Evolutionary conservation across 805 yeast genomes (phyloP), one percentile per base, ranked within the genome.

Genomic region (Candida xyloterini): DNA sequence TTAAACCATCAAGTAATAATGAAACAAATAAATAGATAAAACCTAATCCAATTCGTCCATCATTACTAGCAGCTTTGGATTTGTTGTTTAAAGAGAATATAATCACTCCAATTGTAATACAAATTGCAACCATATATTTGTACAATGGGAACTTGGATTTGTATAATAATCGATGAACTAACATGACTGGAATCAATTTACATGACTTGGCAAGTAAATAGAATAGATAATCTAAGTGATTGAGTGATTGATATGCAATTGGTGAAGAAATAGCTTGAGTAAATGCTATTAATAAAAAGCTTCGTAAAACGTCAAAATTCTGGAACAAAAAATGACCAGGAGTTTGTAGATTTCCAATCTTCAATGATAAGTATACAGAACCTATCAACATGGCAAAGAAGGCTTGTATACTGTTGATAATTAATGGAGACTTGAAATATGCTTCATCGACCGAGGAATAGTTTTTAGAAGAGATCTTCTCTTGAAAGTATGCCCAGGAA

Each of bases 401-500:
- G 4, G 90, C 81, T 63, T 91, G 99, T 2, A 78, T 66, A 15
- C 79, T 62, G 48, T 86, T 87, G 44, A 90, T 76, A n/a, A 88
- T 71, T 42, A 87, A 72, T 1, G 98, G 89, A 1, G 88, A 81
- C 43, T 79, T 74, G 66, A 88, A 90, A 37, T 36, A 51, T 2
- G 48, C 45, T 15, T 53, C 30, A 10, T 33, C 30, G 16, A 34
- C 35, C 7, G 65, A 52, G 1, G 85, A 87, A 62, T 89, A 88
- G 10, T 84, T 76, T 32, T 80, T 81, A 1, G 89, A 78, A 10
- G 89, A 74, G 48, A 93, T 78, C 33, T 91, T 79, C 60, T 93
- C 99, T 57, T 93, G 98, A 10, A 93, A 74, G 26, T 87, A 74
- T 0, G 95, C 89, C 99, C 99, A 93, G 1, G 91, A 73, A 20